A percentile compares a stretch with the other conserved stretches of the same genome.
phyloP scores from a whole-genome alignment of 2,329 filamentous ascomycete species.

The Penicillium verrucosum region DNA sequence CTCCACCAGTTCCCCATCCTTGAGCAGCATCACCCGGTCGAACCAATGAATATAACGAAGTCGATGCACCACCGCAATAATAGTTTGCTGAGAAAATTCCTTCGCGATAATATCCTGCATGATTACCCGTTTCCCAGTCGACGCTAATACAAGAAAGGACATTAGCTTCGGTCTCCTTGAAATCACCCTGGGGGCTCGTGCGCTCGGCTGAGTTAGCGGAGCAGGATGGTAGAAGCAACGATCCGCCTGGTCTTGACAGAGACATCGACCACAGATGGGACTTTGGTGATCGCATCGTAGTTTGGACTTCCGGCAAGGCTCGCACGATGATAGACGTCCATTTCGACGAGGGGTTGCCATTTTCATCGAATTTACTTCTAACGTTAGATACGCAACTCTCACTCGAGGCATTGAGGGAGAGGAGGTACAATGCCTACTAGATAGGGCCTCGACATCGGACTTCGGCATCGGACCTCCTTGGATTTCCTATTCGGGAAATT shows the following conservation, averaged over 20 bases:
- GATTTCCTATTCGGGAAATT: not conserved
- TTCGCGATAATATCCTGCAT: not conserved
- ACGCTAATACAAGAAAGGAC: not conserved
- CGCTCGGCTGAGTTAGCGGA: not conserved
- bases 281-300: slow-evolving; percentile 24
- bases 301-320: slow-evolving; percentile 26
- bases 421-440: too few relatives aligned
- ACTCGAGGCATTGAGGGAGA: not conserved
- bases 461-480: not conserved
- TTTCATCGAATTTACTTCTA: not conserved
- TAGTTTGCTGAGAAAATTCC: not conserved
- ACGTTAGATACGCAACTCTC: too few relatives aligned
- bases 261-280: slow-evolving; percentile 20
- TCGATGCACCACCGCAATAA: not conserved
- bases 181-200: not conserved
- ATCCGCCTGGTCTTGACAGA: slow-evolving; percentile 1
- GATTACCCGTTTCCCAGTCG: not conserved
- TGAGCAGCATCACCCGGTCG: not conserved
- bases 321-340: slow-evolving; percentile 18
- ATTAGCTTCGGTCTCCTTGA: not conserved
- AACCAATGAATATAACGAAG: not conserved
- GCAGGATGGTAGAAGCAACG: slow-evolving; percentile 17
- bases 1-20: not conserved
- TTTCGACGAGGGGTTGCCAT: slow-evolving; percentile 2
- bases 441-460: too few relatives aligned